phyloP scores from a whole-genome alignment of 129 eudicot species.

The Tagetes erecta region DNA sequence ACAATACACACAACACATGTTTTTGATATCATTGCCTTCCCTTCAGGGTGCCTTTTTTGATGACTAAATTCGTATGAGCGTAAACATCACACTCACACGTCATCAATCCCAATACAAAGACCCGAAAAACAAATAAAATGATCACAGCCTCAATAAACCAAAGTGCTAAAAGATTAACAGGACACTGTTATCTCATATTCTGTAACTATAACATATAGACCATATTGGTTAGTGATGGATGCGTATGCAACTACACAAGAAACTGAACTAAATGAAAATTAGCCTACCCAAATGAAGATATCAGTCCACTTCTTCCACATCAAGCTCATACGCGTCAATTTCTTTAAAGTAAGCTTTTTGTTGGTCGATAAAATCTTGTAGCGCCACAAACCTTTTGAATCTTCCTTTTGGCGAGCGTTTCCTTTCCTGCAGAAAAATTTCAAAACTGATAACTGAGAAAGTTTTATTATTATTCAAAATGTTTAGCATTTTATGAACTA shows the following conservation, averaged over 20 bases:
- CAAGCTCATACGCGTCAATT: constrained; percentile 66
- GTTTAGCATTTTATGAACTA: not conserved
- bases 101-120: not conserved
- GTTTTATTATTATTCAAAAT: not conserved
- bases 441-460: not conserved
- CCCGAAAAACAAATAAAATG: not conserved
- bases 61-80: not conserved
- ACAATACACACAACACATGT: constrained; percentile 16
- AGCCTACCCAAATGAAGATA: constrained; percentile 19
- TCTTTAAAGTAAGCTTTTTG: constrained; percentile 68
- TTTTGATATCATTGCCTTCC: constrained; percentile 10
- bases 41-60: constrained; percentile 18
- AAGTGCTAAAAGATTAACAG: constrained; percentile 6
- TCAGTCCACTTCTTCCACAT: constrained; percentile 47
- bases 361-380: constrained; percentile 57
- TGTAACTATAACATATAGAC: constrained; percentile 12
- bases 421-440: constrained; percentile 43
- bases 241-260: constrained; percentile 24
- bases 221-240: not conserved
- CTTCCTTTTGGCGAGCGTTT: constrained; percentile 34
- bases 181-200: constrained; percentile 3
- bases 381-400: constrained; percentile 30
- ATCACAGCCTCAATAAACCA: constrained; percentile 8
- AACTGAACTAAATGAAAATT: constrained; percentile 10
- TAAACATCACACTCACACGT: constrained; percentile 2